A percentile compares a stretch with the other conserved stretches of the same genome.
These are phyloP conservation scores for Leptomonas pyrrhocoris DNA, from an alignment of 208 protist genomes.

Conservation along the genomic window DNA sequence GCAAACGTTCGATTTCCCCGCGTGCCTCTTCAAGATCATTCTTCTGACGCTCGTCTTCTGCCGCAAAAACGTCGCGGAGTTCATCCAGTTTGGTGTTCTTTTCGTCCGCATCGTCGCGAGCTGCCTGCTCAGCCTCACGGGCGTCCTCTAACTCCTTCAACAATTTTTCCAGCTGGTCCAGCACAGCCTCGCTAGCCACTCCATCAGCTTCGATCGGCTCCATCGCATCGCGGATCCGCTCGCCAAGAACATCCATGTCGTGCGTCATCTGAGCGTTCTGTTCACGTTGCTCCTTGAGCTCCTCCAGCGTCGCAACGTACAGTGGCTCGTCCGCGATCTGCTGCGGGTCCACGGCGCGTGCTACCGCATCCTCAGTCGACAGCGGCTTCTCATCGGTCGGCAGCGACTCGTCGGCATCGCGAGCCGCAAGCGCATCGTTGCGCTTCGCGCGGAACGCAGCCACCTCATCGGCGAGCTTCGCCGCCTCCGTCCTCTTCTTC, in stretches of 20 bases:
- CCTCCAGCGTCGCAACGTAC: slow-evolving; percentile 27
- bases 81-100: slow-evolving; percentile 23
- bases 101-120: slow-evolving; percentile 10
- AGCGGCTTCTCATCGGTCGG: background rate
- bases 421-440: slow-evolving; percentile 3
- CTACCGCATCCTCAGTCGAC: background rate
- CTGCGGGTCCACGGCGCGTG: slow-evolving; percentile 2
- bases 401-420: background rate
- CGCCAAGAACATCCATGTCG: slow-evolving; percentile 25
- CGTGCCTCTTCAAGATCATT: slow-evolving; percentile 34
- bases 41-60: slow-evolving; percentile 29
- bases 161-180: slow-evolving; percentile 44
- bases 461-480: too few relatives aligned
- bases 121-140: slow-evolving; percentile 12
- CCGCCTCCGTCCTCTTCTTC: background rate
- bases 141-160: slow-evolving; percentile 35
- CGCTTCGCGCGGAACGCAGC: background rate
- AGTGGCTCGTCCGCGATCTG: slow-evolving; percentile 16
- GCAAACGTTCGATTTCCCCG: slow-evolving; percentile 32
- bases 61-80: slow-evolving; percentile 21
- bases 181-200: slow-evolving; percentile 15
- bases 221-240: slow-evolving; percentile 34
- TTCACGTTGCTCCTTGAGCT: slow-evolving; percentile 35
- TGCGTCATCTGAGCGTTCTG: slow-evolving; percentile 24
- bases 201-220: background rate